Evolutionary conservation across 2,329 filamentous ascomycete genomes (phyloP), one percentile per base, ranked within the genome.

Genomic region (Aspergillus sp.): DNA sequence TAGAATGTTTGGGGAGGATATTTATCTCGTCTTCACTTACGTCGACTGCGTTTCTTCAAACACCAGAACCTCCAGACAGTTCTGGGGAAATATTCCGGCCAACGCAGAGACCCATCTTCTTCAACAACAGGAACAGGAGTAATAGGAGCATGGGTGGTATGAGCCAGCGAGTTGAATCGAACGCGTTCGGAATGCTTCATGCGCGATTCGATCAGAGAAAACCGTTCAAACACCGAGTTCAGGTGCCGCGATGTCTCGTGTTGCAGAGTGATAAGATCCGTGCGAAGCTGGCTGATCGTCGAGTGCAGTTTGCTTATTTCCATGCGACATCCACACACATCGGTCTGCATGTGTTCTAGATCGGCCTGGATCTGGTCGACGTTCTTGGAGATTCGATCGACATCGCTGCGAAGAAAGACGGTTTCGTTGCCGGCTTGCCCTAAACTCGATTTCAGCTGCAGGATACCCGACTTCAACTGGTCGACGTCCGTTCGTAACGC

Each of bases 1-100:
- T 62, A 61, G 61, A 60, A 54, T 24, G 17, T 5, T 17, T 36
- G 22, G 11, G n/a, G 13, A 12, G 43, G 45, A 18, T 32, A 43
- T 58, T 55, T 45, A 55, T 58, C 26, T 53, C 4, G 26, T 17
- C 2, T 38, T 22, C 42, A 67, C 74, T 75, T 63, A 76, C 74
- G 60, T 62, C 73, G 63, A 61, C 69, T 76, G 62, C 69, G 66
- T 63, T 74, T 74, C 65, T 76, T 76, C 53, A 76, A 62, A 57
- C 72, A 74, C 74, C 74, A 76, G 56, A 76, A 76, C 43, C 72
- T 68, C 74, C 73, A 75, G 7, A 76, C 72, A 1, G 72, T 74
- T 30, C 66, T 60, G 18, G 74, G 74, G 43, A 76, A 76, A 50
- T 72, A 75, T 32, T 71, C 61, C 4, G 74, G 74, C 65, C 67